phyloP scores from a whole-genome alignment of 805 yeast species.

The Starmerella roubikii region DNA sequence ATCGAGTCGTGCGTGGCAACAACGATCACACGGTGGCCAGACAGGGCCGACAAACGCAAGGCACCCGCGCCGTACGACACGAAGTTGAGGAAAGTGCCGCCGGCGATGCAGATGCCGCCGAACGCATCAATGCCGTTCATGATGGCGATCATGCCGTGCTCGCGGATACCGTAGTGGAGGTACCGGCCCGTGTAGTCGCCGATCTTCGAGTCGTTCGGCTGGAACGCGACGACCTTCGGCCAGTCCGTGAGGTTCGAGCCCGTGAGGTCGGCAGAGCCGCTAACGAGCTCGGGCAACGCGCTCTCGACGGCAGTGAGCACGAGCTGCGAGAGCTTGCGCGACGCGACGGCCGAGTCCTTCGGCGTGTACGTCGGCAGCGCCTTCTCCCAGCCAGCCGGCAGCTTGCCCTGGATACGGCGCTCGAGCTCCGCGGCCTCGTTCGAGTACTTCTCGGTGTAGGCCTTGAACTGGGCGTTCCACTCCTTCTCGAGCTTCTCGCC shows the following conservation, averaged over 20 bases:
- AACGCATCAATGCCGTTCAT: conserved; percentile 93
- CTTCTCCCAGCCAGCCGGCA: conserved; percentile 74
- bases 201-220: conserved; percentile 62
- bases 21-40: conserved; percentile 35
- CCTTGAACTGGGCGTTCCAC: conserved; percentile 56
- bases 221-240: conserved; percentile 76
- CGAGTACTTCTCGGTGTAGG: conserved; percentile 59
- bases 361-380: conserved; percentile 68
- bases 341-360: conserved; percentile 69
- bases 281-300: conserved; percentile 73
- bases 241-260: conserved; percentile 93
- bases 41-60: conserved; percentile 37
- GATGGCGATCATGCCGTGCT: conserved; percentile 98
- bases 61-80: conserved; percentile 47
- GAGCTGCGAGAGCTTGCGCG: conserved; percentile 85
- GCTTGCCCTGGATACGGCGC: conserved; percentile 63
- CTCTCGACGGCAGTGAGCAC: conserved; percentile 51
- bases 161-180: conserved; percentile 96
- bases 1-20: conserved; percentile 47
- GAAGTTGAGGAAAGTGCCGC: conserved; percentile 96
- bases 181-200: conserved; percentile 89
- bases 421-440: conserved; percentile 61
- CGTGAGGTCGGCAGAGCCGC: conserved; percentile 98
- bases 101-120: conserved; percentile 74
- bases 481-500: conserved; percentile 57